phyloP scores from a whole-genome alignment of 768 basidiomycete genomes.

The Calocera cornea region DNA sequence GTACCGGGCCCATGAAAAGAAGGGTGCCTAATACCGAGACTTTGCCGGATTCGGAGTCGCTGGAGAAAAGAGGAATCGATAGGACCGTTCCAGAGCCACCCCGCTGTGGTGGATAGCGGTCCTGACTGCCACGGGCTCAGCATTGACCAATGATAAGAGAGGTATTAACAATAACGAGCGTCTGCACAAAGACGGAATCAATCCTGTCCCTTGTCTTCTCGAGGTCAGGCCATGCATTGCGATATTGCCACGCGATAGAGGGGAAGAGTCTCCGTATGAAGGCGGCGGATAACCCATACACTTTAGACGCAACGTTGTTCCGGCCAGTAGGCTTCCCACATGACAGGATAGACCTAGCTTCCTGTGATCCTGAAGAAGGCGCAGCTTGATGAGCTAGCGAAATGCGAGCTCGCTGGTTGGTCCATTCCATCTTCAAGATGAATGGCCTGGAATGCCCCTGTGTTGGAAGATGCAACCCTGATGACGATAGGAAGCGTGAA shows the following conservation, averaged over 20 bases:
- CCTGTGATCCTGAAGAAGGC: neutral
- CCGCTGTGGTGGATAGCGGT: neutral
- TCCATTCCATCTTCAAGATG: neutral
- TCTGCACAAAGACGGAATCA: neutral
- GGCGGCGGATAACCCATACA: neutral
- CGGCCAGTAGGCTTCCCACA: conserved; percentile 1
- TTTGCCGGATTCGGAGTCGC: neutral
- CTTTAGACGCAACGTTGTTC: conserved; percentile 4
- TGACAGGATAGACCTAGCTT: conserved; percentile 4
- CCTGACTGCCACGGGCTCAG: neutral
- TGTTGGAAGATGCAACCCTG: neutral
- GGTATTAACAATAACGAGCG: neutral
- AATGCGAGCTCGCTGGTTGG: neutral
- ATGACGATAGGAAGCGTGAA: neutral
- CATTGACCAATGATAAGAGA: neutral
- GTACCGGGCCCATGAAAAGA: neutral
- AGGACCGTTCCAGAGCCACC: neutral
- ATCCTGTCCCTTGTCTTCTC: neutral
- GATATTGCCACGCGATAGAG: neutral
- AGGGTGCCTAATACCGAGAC: neutral
- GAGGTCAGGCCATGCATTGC: neutral
- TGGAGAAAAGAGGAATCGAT: neutral
- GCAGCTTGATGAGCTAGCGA: neutral
- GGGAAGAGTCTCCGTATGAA: neutral
- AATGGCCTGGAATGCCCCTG: neutral